phyloP scores from a whole-genome alignment of 225 moss, liverwort and hornwort species.

The Polytrichum formosum region DNA sequence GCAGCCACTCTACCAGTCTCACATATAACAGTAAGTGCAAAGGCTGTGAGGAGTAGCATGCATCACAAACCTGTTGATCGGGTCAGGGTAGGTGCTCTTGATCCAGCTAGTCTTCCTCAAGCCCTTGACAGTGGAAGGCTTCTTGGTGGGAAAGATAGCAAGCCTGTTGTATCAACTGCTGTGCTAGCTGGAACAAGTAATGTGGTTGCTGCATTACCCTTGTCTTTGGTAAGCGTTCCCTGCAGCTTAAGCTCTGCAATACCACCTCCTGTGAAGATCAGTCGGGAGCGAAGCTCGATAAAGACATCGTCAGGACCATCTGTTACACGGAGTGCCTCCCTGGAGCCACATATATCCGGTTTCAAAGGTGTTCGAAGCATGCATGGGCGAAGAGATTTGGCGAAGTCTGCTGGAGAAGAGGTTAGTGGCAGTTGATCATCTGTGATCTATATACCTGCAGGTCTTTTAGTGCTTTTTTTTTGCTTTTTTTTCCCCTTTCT shows the following conservation, averaged over 20 bases:
- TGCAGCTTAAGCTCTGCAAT: constrained; percentile 59
- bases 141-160: constrained; percentile 51
- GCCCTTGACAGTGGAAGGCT: constrained; percentile 31
- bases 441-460: no score
- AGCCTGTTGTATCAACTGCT: constrained; percentile 25
- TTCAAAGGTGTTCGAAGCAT: constrained; percentile 61
- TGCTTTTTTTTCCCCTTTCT: no score
- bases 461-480: no score
- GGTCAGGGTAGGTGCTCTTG: constrained; percentile 45
- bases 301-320: constrained; percentile 46
- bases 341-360: constrained; percentile 56
- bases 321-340: constrained; percentile 24
- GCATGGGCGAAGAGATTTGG: constrained; percentile 43
- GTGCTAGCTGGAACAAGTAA: constrained; percentile 23
- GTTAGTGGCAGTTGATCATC: constrained; percentile 19
- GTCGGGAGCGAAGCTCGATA: constrained; percentile 58
- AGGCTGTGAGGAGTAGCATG: constrained; percentile 69
- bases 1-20: constrained; percentile 30
- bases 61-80: constrained; percentile 73
- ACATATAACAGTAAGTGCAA: constrained; percentile 52
- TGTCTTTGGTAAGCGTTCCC: constrained; percentile 32
- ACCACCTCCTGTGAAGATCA: constrained; percentile 53
- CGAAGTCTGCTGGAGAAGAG: constrained; percentile 51
- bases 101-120: constrained; percentile 50
- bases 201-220: constrained; percentile 14